Evolutionary conservation across 2,329 filamentous ascomycete species (phyloP).

Genomic region (Dryadomyces sulphureus): DNA sequence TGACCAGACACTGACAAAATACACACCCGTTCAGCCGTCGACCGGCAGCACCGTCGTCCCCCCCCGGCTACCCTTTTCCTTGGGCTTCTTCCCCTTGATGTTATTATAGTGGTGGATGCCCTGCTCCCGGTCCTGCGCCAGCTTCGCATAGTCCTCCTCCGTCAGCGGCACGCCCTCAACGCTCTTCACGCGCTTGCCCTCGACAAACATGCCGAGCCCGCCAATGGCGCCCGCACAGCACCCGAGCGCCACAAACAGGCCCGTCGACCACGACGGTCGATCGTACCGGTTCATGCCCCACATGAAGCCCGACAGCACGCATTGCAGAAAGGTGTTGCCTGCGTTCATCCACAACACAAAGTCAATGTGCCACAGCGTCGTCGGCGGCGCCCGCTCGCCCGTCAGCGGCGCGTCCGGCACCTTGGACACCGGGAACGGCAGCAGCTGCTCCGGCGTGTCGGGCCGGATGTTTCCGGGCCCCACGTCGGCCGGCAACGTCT

Average conservation of each 20-base stretch:
- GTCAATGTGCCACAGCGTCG: slow-evolving; percentile 61
- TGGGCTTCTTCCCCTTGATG: slow-evolving; percentile 34
- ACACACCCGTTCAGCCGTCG: too few relatives aligned
- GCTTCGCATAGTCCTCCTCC: slow-evolving; percentile 34
- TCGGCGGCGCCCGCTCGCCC: slow-evolving; percentile 52
- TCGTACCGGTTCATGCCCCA: slow-evolving; percentile 62
- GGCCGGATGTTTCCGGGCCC: slow-evolving; percentile 35
- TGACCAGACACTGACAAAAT: too few relatives aligned
- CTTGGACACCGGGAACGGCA: slow-evolving; percentile 50
- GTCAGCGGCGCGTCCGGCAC: slow-evolving; percentile 57
- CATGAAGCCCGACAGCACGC: slow-evolving; percentile 63
- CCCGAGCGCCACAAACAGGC: slow-evolving; percentile 61
- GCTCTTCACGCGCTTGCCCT: slow-evolving; percentile 57
- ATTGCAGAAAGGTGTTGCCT: slow-evolving; percentile 66
- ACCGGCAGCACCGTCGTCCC: too few relatives aligned
- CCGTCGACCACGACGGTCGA: slow-evolving; percentile 67
- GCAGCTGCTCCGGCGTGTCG: slow-evolving; percentile 24
- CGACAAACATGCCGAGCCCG: slow-evolving; percentile 54
- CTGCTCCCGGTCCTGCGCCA: slow-evolving; percentile 35
- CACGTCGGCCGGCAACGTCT: slow-evolving; percentile 36
- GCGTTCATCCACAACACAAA: slow-evolving; percentile 67
- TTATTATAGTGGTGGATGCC: slow-evolving; percentile 47
- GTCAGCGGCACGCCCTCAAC: slow-evolving; percentile 57
- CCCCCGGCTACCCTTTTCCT: too few relatives aligned
- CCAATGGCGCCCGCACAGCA: slow-evolving; percentile 54